Evolutionary conservation across 345 rosid species (phyloP).

Genomic region (Ricinus communis): DNA sequence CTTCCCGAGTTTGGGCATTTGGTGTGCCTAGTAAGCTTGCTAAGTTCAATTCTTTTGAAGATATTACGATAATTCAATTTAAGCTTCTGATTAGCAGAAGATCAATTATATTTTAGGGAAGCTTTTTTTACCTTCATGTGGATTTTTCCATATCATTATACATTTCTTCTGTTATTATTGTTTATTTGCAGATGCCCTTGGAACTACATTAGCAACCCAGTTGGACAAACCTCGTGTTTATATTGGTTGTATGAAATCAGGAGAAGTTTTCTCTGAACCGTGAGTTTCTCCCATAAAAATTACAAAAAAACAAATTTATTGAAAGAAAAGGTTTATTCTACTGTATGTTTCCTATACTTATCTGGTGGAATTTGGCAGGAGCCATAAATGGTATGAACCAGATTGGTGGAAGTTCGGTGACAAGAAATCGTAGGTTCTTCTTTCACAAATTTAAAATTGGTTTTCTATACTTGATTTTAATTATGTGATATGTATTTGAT

Average conservation of each 20-base stretch:
- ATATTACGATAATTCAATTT: neutral
- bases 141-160: neutral
- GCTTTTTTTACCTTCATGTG: too few relatives aligned
- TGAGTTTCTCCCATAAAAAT: conserved; percentile 37
- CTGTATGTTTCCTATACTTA: neutral
- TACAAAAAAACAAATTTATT: neutral
- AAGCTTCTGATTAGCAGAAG: neutral
- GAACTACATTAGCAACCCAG: conserved; percentile 65
- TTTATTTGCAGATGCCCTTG: conserved; percentile 55
- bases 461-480: neutral
- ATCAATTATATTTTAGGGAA: too few relatives aligned
- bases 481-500: neutral
- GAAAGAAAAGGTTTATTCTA: neutral
- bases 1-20: neutral
- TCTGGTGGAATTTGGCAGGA: conserved; percentile 31
- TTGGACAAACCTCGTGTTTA: conserved; percentile 63
- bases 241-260: conserved; percentile 93
- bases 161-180: neutral
- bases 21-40: neutral
- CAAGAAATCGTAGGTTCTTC: conserved; percentile 61
- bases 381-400: conserved; percentile 71
- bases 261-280: conserved; percentile 73
- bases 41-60: neutral
- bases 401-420: conserved; percentile 99
- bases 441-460: neutral